Conservation (phyloP, 306 rosid genomes). For the Rosa chinensis region DNA sequence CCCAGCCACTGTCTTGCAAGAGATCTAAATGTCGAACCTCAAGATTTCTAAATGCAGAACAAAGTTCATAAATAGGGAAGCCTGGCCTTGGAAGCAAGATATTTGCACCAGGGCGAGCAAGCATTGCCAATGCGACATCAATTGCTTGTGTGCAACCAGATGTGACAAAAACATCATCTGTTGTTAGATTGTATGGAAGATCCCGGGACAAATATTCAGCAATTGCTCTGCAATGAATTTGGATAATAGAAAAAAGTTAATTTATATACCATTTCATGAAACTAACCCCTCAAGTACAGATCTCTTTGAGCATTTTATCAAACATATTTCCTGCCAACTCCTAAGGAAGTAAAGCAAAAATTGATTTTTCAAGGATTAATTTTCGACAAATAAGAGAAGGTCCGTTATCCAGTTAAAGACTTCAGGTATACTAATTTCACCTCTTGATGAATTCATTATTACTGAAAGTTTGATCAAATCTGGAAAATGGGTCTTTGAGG, state of each 20-base stretch:
- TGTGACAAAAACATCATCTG: slow-evolving; percentile 85
- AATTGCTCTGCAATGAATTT: slow-evolving; percentile 53
- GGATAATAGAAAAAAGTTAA: slow-evolving; percentile 1
- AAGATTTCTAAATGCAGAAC: slow-evolving; percentile 70
- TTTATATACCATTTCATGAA: background rate
- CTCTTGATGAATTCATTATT: background rate
- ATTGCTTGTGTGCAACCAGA: slow-evolving; percentile 98
- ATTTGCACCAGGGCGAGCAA: slow-evolving; percentile 79
- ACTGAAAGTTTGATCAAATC: background rate
- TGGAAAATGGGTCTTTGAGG: background rate
- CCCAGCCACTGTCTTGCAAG: slow-evolving; percentile 78
- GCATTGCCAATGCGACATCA: slow-evolving; percentile 81
- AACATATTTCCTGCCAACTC: background rate
- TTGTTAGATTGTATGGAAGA: slow-evolving; percentile 75
- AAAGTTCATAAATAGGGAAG: slow-evolving; percentile 87
- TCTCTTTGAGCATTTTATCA: background rate
- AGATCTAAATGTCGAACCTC: slow-evolving; percentile 76
- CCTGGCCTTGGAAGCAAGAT: slow-evolving; percentile 94
- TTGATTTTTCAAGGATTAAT: background rate
- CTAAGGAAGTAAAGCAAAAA: background rate
- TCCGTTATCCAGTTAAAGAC: background rate
- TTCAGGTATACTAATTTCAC: background rate
- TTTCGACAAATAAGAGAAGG: background rate
- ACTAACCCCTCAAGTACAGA: background rate
- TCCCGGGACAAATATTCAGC: slow-evolving; percentile 84